phyloP scores from a whole-genome alignment of 2,329 filamentous ascomycete genomes.

The Simplicillium sp. region DNA sequence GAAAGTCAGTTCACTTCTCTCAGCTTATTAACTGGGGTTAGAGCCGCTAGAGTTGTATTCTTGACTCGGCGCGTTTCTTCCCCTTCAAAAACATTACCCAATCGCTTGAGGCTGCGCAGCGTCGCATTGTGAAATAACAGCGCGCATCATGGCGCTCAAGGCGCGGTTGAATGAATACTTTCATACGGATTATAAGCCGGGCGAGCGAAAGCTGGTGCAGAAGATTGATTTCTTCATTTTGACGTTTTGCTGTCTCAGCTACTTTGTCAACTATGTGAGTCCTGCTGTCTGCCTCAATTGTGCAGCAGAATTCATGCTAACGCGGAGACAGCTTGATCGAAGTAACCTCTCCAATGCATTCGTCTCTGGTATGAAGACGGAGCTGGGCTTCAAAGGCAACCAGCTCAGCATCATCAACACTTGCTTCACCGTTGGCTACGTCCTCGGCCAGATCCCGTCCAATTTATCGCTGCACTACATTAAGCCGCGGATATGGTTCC shows the following conservation, averaged over 20 bases:
- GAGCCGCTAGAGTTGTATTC: no score
- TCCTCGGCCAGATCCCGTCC: constrained; percentile 50
- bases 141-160: constrained; percentile 2
- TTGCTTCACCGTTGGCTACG: constrained; percentile 27
- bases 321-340: constrained; percentile 20
- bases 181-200: constrained; percentile 22
- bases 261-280: constrained; percentile 43
- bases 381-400: constrained; percentile 29
- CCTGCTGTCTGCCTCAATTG: constrained; percentile 3
- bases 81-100: no score
- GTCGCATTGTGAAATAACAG: not conserved
- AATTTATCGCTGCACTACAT: constrained; percentile 55
- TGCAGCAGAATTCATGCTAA: not conserved
- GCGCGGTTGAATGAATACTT: constrained; percentile 21
- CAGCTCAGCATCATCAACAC: constrained; percentile 27
- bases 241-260: constrained; percentile 52
- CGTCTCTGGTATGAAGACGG: constrained; percentile 28
- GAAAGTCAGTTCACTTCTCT: no score
- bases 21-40: no score
- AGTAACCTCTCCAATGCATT: constrained; percentile 29
- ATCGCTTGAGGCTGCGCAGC: no score
- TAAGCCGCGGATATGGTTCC: constrained; percentile 54
- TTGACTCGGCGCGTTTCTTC: no score
- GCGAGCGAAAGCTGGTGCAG: constrained; percentile 35
- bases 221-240: constrained; percentile 58